Evolutionary conservation across 176 grass and related monocot genomes (phyloP), one percentile per base, ranked within the genome.

Genomic region (Carex myosuroides): DNA sequence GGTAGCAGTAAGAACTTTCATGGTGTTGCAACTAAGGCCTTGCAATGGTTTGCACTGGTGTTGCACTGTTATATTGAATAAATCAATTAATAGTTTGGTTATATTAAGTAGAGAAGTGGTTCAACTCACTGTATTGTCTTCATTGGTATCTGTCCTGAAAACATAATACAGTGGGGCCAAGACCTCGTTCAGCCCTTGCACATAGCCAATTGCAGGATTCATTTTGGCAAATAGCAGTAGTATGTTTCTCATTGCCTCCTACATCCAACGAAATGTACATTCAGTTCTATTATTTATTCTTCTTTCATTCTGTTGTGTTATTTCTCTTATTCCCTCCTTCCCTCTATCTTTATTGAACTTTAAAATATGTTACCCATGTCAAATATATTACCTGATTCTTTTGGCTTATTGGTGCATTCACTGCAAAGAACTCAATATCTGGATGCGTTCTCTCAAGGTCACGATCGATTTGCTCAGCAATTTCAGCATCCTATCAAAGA

Each of bases 121-220:
- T 74, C 73, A 85, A 61, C 90, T 86, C 91, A 98, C 95, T 66
- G 89, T 79, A 83, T 71, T 89, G 67, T 85, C 71, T 83, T 86
- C 60, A 42, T 89, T 87, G 64, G 85, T 83, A 60, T 95, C 88
- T 63, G 85, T 91, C 85, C 84, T 86, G 71, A 95, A 92, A 60
- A 98, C 84, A 85, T 86, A 98, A 86, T 89, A 95, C 21, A 98
- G 76, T 80, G 92, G 95, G 69, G 95, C 92, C 85, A 98, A 90
- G 76, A 98, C 91, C 85, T 98, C 95, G 85, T 98, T 98, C 95
- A 98, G 92, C 79, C 95, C 92, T 92, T 98, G 95, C 59, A 98
- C 95, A 60, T 98, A 98, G 81, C 89, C 90, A 85, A 95, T 89
- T 62, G 63, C 87, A 61, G 95, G 91, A 88, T 98, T 93, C 72